A percentile compares a stretch with the other conserved stretches of the same genome.
Evolutionary conservation across 805 yeast genomes (phyloP).

Genomic region (Maudiozyma serrabonitensis): DNA sequence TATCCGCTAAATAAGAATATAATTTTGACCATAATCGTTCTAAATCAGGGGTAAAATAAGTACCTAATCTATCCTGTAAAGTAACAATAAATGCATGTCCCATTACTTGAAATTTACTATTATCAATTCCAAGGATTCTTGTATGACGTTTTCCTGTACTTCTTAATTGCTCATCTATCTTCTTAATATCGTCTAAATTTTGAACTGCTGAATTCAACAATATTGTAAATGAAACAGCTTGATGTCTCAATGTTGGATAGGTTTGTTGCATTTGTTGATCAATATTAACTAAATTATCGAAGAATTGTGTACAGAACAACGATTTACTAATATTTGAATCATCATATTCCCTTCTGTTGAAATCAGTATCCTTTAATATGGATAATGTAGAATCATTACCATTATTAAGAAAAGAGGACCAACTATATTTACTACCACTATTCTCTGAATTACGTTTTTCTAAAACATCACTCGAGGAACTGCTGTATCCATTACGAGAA

Average conservation of each 20-base stretch:
- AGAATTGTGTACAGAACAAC: constrained; percentile 67
- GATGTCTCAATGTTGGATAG: constrained; percentile 70
- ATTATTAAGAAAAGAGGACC: background rate
- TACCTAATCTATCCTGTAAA: constrained; percentile 51
- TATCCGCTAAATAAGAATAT: constrained; percentile 58
- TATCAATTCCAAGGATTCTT: constrained; percentile 63
- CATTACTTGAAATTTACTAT: constrained; percentile 59
- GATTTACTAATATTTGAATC: constrained; percentile 32
- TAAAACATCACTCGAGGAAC: background rate
- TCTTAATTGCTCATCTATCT: constrained; percentile 48
- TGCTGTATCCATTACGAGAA: background rate
- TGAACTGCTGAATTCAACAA: constrained; percentile 59
- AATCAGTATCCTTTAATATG: background rate
- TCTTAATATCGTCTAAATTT: constrained; percentile 49
- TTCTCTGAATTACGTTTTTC: background rate
- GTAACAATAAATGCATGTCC: constrained; percentile 64
- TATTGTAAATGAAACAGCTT: constrained; percentile 73
- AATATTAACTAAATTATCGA: constrained; percentile 54
- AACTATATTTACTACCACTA: background rate
- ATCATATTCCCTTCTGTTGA: background rate
- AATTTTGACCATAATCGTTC: constrained; percentile 66
- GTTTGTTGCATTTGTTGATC: constrained; percentile 50
- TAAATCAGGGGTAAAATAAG: constrained; percentile 44
- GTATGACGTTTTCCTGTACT: constrained; percentile 68
- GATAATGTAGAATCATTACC: background rate